Conservation (phyloP, 2,329 filamentous ascomycete genomes). For the Pseudogymnoascus sp. region DNA sequence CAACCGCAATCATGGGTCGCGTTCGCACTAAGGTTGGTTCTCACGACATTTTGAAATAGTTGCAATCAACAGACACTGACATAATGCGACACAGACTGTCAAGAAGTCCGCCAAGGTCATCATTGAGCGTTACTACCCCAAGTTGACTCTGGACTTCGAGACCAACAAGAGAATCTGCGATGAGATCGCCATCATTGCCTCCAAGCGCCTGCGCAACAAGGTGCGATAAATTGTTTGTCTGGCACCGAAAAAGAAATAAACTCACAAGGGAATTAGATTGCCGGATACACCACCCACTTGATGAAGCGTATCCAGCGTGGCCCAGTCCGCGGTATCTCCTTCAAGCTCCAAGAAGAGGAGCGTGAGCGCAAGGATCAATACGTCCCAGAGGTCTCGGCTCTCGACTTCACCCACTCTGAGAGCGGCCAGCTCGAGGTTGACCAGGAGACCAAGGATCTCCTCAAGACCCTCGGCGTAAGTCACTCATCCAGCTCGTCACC, state of each 20-base stretch:
- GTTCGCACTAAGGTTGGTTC: conserved; percentile 36
- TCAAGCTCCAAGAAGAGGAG: conserved; percentile 99
- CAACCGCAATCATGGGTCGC: conserved; percentile 33
- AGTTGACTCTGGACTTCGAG: conserved; percentile 98
- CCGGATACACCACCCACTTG: conserved; percentile 95
- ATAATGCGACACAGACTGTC: conserved; percentile 44
- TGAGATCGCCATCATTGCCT: conserved; percentile 99
- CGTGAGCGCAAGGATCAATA: conserved; percentile 99
- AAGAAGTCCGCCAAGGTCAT: conserved; percentile 97
- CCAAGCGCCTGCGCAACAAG: conserved; percentile 99
- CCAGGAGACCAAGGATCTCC: conserved; percentile 94
- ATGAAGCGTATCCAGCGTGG: conserved; percentile 99
- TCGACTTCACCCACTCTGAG: conserved; percentile 93
- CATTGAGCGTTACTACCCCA: conserved; percentile 97
- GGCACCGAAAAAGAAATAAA: neutral
- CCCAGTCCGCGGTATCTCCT: conserved; percentile 98
- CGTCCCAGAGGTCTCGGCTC: conserved; percentile 95
- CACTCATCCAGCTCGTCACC: conserved; percentile 22
- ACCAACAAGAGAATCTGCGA: conserved; percentile 99
- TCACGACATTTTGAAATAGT: conserved; percentile 19
- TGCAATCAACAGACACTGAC: conserved; percentile 1
- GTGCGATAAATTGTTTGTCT: conserved; percentile 37
- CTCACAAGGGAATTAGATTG: conserved; percentile 54
- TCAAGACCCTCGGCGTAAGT: conserved; percentile 98
- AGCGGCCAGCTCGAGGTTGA: conserved; percentile 91